A percentile compares a stretch with the other conserved stretches of the same genome.
These are phyloP conservation scores for Elongisporangium prolatum DNA, from an alignment of 352 stramenopile genomes.

Conservation along the genomic window DNA sequence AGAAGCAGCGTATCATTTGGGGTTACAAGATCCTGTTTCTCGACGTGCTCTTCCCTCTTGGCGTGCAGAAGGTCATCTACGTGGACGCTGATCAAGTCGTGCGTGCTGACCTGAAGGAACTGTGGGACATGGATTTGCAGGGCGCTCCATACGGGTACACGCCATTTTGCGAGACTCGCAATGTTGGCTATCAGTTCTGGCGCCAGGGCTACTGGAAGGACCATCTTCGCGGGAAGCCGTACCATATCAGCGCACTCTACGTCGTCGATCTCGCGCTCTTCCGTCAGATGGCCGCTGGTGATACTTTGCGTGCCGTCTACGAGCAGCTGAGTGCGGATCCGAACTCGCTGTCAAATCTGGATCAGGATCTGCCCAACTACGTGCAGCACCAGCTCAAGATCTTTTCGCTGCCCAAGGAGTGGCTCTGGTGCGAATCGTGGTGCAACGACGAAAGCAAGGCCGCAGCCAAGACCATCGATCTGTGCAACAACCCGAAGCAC, in stretches of 20 bases:
- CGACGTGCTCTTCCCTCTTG: constrained; percentile 98
- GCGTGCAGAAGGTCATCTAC: constrained; percentile 99
- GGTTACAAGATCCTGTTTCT: constrained; percentile 99
- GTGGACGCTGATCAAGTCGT: constrained; percentile 99
- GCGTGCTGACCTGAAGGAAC: constrained; percentile 96
- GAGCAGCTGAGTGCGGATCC: constrained; percentile 96
- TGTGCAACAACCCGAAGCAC: constrained; percentile 99
- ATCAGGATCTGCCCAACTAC: constrained; percentile 99
- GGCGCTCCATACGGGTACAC: constrained; percentile 97
- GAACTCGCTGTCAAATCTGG: constrained; percentile 98
- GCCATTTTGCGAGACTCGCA: constrained; percentile 97
- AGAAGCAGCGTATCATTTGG: constrained; percentile 99
- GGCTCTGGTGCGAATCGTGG: constrained; percentile 99
- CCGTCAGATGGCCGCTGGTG: constrained; percentile 91
- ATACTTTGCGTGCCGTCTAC: constrained; percentile 96
- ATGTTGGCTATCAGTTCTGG: constrained; percentile 99
- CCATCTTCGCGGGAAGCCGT: constrained; percentile 95
- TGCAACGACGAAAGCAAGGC: constrained; percentile 98
- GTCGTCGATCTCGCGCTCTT: constrained; percentile 98
- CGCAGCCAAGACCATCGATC: constrained; percentile 98
- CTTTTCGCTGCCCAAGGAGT: constrained; percentile 96
- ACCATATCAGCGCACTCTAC: constrained; percentile 99
- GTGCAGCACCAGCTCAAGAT: constrained; percentile 94
- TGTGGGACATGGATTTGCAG: constrained; percentile 98
- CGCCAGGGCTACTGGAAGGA: constrained; percentile 97